Conservation (phyloP, 1,139 yeast genomes). For the Diutina pseudorugosa region DNA sequence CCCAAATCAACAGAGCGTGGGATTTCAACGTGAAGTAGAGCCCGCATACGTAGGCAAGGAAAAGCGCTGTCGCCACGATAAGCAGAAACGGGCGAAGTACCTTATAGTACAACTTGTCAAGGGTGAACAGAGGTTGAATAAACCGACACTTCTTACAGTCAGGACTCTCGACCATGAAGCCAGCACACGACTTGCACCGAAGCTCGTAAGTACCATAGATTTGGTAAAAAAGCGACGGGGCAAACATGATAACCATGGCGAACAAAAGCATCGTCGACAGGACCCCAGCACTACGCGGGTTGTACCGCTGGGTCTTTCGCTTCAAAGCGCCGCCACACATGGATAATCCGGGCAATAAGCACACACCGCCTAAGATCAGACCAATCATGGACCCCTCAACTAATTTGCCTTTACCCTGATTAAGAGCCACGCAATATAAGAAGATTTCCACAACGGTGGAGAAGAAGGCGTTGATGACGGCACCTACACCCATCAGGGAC, state of each 20-base stretch:
- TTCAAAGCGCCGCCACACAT: conserved; percentile 96
- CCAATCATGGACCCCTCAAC: conserved; percentile 99
- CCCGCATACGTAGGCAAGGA: conserved; percentile 83
- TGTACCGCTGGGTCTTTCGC: conserved; percentile 86
- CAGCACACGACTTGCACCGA: conserved; percentile 42
- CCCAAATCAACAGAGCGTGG: conserved; percentile 96
- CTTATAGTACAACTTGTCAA: conserved; percentile 50
- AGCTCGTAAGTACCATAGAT: conserved; percentile 84
- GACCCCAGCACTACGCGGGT: conserved; percentile 94
- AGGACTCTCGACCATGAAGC: conserved; percentile 9
- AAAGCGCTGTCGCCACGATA: conserved; percentile 68
- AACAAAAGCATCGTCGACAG: conserved; percentile 90
- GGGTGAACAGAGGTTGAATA: conserved; percentile 58
- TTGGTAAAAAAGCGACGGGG: conserved; percentile 85
- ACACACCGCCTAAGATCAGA: conserved; percentile 83
- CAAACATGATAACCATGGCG: conserved; percentile 85
- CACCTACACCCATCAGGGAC: conserved; percentile 99
- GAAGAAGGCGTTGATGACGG: conserved; percentile 94
- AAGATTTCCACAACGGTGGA: conserved; percentile 92
- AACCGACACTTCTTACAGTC: conserved; percentile 63
- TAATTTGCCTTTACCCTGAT: conserved; percentile 72
- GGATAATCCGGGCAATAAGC: conserved; percentile 83
- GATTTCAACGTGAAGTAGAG: conserved; percentile 87
- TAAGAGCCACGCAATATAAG: conserved; percentile 81
- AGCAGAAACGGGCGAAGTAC: conserved; percentile 74